These are phyloP conservation scores for Tuber melanosporum DNA, from an alignment of 495 filamentous ascomycete species.

Conservation along the genomic window DNA sequence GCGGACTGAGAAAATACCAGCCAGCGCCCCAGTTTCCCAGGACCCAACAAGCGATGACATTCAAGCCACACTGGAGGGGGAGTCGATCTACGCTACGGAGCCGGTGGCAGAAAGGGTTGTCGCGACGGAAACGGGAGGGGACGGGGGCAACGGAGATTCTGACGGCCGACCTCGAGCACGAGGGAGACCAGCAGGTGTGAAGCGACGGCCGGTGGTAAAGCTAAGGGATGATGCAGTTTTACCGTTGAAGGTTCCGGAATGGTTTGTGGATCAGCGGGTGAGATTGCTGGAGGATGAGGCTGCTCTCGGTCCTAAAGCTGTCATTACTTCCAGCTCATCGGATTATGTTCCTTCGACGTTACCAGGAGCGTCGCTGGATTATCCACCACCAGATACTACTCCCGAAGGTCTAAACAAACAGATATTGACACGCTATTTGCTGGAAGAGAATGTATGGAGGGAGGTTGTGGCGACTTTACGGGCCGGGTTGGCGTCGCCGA, in stretches of 20 bases:
- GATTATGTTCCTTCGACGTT: background rate
- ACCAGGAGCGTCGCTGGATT: background rate
- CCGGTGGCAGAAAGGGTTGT: conserved; percentile 13
- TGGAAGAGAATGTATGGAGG: conserved; percentile 41
- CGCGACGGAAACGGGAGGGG: conserved; percentile 16
- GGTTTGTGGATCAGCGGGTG: conserved; percentile 38
- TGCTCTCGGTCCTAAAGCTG: conserved; percentile 13
- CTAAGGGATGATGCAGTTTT: conserved; percentile 2
- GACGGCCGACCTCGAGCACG: conserved; percentile 27
- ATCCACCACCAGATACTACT: background rate
- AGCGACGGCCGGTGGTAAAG: conserved; percentile 19
- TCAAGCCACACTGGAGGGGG: conserved; percentile 11
- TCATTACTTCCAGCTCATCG: conserved; percentile 7
- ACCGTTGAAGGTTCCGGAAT: conserved; percentile 35
- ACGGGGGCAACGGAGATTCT: conserved; percentile 12
- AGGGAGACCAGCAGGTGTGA: conserved; percentile 29
- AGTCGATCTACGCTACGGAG: conserved; percentile 18
- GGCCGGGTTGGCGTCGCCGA: conserved; percentile 41
- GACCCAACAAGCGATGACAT: conserved; percentile 19
- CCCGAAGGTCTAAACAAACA: conserved; percentile 9
- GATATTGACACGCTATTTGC: conserved; percentile 28
- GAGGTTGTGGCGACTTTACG: conserved; percentile 40
- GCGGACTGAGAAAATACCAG: conserved; percentile 4
- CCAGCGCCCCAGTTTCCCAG: background rate
- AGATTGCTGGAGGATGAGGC: conserved; percentile 32